Base-by-base conservation (phyloP, 768 basidiomycete species). In the Tricholoma terreum region DNA sequence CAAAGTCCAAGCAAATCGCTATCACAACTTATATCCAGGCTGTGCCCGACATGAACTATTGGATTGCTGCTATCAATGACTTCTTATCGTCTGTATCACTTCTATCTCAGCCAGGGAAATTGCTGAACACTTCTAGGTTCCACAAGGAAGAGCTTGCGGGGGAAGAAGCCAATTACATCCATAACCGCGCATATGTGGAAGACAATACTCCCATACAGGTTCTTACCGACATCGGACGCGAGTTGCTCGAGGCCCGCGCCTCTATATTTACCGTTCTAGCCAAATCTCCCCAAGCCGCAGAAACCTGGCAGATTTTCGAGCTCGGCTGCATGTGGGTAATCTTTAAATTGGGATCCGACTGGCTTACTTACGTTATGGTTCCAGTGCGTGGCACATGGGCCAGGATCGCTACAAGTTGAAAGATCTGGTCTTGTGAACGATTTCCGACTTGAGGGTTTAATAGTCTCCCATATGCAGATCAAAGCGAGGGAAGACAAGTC, bases 101-200 rank as follows among this genome's bases (percentile, higher is more conserved):
- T 21, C 24, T n/a, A 12, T 21, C 21, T 24, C 19, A 9, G 31
- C 1, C 12, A 12, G 19, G 12, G 2, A 5, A 19, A 40, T 14
- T 15, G 14, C 30, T 49, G 10, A 27, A 5, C 31, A 19, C 24
- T 1, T 24, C 19, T 35, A 64, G 63, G 3, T 64, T 61, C 33
- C 58, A 61, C 31, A 66, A 66, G 22, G 63, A 66, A 42, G 61
- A 64, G 24, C 56, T 66, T 4, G 61, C 52, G 2, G 65, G 63
- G 7, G 63, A 64, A 33, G 58, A 33, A 2, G 51, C 22, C 4
- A 63, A 58, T 50, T 62, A 66, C 31, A 56, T 63, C 3, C 43
- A 54, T n/a, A 50, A 56, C 12, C 55, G 61, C 1, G 57, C 61
- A 17, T 52, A 59, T 3, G 55, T 52, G 2, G 58, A 62, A 19